These are phyloP conservation scores for Lepidium aucheri DNA, from an alignment of 345 rosid species.

Conservation along the genomic window DNA sequence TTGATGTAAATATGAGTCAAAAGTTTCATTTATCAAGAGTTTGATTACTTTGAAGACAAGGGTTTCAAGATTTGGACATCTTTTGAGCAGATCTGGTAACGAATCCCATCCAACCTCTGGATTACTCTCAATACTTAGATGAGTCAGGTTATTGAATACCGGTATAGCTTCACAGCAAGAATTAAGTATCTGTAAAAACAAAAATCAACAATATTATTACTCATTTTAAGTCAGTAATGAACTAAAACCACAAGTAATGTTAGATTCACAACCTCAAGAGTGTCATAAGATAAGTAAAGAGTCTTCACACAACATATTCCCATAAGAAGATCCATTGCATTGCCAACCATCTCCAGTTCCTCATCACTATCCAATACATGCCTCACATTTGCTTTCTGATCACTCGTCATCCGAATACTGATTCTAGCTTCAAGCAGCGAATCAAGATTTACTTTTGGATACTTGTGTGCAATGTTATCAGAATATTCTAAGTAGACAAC, in stretches of 20 bases:
- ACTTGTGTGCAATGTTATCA: neutral
- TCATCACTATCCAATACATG: neutral
- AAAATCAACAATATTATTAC: neutral
- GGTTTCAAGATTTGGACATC: slow-evolving; percentile 21
- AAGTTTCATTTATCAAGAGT: neutral
- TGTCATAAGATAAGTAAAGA: slow-evolving; percentile 14
- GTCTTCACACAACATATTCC: slow-evolving; percentile 25
- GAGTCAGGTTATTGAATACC: slow-evolving; percentile 6
- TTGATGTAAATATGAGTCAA: neutral
- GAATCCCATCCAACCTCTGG: slow-evolving; percentile 19
- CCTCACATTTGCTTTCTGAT: slow-evolving; percentile 8
- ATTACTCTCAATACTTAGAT: slow-evolving; percentile 8
- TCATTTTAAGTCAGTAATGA: neutral
- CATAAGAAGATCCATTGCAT: slow-evolving; percentile 3
- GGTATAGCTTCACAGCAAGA: slow-evolving; percentile 15
- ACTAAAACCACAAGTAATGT: neutral
- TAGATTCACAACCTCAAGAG: slow-evolving; percentile 13
- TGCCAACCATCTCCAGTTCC: slow-evolving; percentile 12
- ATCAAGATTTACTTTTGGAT: slow-evolving; percentile 1
- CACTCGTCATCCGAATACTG: slow-evolving; percentile 1
- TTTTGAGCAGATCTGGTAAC: slow-evolving; percentile 4
- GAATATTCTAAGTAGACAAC: slow-evolving; percentile 16
- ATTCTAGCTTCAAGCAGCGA: slow-evolving; percentile 10
- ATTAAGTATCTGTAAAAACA: slow-evolving; percentile 6
- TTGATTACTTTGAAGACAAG: slow-evolving; percentile 12